Evolutionary conservation across 768 basidiomycete species (phyloP), one percentile per base, ranked within the genome.

Genomic region (Macrolepiota dolichaula): DNA sequence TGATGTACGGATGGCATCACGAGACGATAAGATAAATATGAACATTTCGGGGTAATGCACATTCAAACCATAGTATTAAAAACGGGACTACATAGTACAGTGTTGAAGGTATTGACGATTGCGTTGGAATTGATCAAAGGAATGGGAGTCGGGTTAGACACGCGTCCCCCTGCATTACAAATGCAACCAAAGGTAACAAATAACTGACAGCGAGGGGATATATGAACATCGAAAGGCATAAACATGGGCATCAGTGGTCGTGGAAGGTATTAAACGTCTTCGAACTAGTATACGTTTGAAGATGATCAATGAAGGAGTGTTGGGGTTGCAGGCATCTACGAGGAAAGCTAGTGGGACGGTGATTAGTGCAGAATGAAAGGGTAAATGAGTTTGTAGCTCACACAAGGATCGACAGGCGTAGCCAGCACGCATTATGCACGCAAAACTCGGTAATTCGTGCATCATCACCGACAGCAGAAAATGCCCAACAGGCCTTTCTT

Each of bases 401-500:
- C 52, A 27, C n/a, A 49, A 35, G 36, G 22, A 46, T 46, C 42
- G 24, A 22, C 35, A 38, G 57, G 68, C 70, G 70, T 70, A 74
- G 56, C 74, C 76, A 66, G 75, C 71, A 74, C 73, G 71, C 52
- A 56, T 36, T 44, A 54, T 38, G 13, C 32, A 55, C 7, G n/a
- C n/a, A n/a, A n/a, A n/a, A n/a, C n/a, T n/a, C n/a, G n/a, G 51
- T 42, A 42, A 29, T 9, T 36, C 63, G 42, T 50, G 27, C 44
- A 53, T 74, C 63, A 90, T 77, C 80, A 84, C 67, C 85, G 82
- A 71, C 90, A 92, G 73, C 90, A 92, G 60, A 92, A 73, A 46
- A 85, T 75, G 63, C 77, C 77, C 75, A 83, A 87, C 69, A 92
- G 78, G 22, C 88, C 84, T 62, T 77, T 82, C 72, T 81, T 79